Percentiles rank a stretch among this genome's conserved stretches.
phyloP scores from a whole-genome alignment of 495 filamentous ascomycete genomes.

The Penicillium silybi region DNA sequence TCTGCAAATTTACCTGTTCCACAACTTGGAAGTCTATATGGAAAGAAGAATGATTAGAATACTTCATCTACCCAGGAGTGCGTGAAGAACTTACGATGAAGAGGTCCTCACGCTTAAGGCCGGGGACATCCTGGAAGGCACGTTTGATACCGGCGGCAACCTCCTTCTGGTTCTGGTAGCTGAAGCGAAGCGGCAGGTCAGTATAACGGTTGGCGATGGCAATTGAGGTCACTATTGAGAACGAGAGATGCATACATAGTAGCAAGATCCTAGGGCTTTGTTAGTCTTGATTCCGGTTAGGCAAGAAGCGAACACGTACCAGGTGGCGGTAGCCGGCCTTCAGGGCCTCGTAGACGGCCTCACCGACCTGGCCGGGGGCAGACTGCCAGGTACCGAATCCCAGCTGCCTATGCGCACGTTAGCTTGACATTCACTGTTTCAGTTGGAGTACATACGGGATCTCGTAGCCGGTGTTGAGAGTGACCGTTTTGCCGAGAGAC shows the following conservation, averaged over 20 bases:
- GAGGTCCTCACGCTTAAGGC: conserved; percentile 48
- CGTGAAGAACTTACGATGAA: conserved; percentile 37
- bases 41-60: not conserved
- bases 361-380: conserved; percentile 48
- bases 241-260: conserved; percentile 32
- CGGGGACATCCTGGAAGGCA: conserved; percentile 43
- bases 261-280: conserved; percentile 34
- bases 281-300: conserved; percentile 12
- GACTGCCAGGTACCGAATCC: conserved; percentile 57
- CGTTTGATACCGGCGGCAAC: conserved; percentile 44
- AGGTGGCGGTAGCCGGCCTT: conserved; percentile 54
- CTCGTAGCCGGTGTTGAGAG: conserved; percentile 39
- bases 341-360: conserved; percentile 51
- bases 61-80: not conserved
- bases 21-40: conserved; percentile 45
- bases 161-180: conserved; percentile 50
- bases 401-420: conserved; percentile 29
- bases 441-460: conserved; percentile 36
- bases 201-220: conserved; percentile 15
- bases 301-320: conserved; percentile 22
- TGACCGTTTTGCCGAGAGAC: conserved; percentile 47
- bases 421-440: conserved; percentile 1
- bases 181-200: conserved; percentile 38
- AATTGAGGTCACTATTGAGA: not conserved
- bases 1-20: conserved; percentile 30